A percentile compares a stretch with the other conserved stretches of the same genome.
phyloP scores from a whole-genome alignment of 2,329 filamentous ascomycete genomes.

The Neonectria magnoliae region DNA sequence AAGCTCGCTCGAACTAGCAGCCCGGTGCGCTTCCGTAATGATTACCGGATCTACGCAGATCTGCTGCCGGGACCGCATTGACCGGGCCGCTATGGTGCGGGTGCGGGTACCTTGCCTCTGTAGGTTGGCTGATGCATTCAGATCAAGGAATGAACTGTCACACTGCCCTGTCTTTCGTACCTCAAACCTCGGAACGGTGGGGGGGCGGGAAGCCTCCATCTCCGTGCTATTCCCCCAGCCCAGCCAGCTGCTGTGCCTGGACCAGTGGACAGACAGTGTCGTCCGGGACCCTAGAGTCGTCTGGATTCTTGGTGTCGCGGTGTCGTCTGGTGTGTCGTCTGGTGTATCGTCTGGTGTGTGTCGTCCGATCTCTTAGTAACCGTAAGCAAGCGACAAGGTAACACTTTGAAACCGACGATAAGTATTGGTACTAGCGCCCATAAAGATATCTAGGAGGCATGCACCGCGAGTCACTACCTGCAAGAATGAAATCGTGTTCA shows the following conservation, averaged over 20 bases:
- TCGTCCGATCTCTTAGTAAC: background rate
- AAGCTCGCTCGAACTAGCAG: background rate
- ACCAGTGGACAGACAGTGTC: background rate
- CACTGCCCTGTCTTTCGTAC: background rate
- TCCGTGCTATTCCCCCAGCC: background rate
- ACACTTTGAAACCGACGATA: background rate
- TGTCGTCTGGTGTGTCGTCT: background rate
- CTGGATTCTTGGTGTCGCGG: background rate
- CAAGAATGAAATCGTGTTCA: background rate
- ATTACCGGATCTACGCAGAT: background rate
- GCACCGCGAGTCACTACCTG: background rate
- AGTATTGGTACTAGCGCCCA: background rate
- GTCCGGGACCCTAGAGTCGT: background rate
- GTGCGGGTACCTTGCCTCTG: conserved; percentile 8
- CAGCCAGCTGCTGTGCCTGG: background rate
- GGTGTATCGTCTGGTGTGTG: background rate
- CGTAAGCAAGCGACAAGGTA: background rate
- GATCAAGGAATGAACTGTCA: background rate
- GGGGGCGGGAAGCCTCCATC: background rate
- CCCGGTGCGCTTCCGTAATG: background rate
- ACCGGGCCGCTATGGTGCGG: conserved; percentile 4
- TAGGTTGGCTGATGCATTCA: background rate
- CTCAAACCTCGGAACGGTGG: background rate
- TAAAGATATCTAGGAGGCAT: background rate
- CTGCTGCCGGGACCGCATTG: background rate